phyloP scores from a whole-genome alignment of 768 basidiomycete species.

The Mycena latifolia region DNA sequence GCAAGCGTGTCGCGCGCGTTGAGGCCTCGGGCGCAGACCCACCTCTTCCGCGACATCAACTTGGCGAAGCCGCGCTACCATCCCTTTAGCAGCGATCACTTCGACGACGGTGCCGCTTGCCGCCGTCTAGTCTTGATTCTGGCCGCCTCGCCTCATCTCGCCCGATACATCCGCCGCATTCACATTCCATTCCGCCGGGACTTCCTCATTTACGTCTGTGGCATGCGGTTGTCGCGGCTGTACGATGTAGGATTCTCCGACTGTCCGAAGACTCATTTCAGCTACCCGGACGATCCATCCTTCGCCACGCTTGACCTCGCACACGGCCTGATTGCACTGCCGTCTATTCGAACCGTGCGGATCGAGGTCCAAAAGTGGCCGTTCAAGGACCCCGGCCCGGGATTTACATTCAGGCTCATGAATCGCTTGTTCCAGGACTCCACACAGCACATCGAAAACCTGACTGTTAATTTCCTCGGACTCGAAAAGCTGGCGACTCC shows the following conservation, averaged over 20 bases:
- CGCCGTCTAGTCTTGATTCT: neutral
- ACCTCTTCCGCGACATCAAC: neutral
- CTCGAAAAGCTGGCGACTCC: too few relatives aligned
- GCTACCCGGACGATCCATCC: too few relatives aligned
- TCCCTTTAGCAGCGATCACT: too few relatives aligned
- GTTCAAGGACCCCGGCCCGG: neutral
- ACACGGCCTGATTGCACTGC: neutral
- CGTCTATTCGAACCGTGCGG: neutral
- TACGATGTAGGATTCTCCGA: neutral
- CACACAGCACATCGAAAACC: neutral
- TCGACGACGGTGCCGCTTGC: neutral
- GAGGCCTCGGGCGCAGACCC: neutral
- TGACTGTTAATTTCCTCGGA: neutral
- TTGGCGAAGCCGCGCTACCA: neutral
- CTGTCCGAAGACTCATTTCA: neutral
- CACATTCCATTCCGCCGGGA: neutral
- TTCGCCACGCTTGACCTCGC: neutral
- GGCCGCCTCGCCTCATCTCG: neutral
- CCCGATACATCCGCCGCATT: neutral
- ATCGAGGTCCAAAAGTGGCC: neutral
- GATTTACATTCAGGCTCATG: neutral
- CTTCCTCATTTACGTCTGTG: neutral
- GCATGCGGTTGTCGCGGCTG: neutral
- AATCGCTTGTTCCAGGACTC: neutral
- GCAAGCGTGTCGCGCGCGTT: neutral